Evolutionary conservation across 192 early-diverging fungal species (phyloP), one percentile per base, ranked within the genome.

Genomic region (Dispira parvispora): DNA sequence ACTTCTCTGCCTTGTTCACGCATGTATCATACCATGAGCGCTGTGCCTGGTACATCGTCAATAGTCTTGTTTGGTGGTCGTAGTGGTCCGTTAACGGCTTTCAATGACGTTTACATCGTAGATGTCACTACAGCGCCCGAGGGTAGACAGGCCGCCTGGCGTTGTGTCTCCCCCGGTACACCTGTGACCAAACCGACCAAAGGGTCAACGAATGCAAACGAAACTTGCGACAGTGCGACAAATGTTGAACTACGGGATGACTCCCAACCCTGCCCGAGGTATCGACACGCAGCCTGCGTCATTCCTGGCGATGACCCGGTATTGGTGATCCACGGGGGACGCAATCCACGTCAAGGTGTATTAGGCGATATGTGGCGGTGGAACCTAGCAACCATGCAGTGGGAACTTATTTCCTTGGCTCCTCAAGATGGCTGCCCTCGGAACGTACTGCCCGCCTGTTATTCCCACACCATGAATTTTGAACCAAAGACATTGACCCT

Each of bases 31-130:
- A 5, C 42, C 11, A 18, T 43, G 32, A 38, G 3, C 32, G 32
- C 43, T n/a, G 44, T 44, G 8, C 11, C n/a, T 9, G 23, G n/a
- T 32, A n/a, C 12, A 12, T 11, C 11, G 32, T 44, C 28, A 25
- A 61, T 25, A 44, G 11, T 21, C 3, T 61, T 61, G 21, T 61
- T 61, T 20, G 58, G 58, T 10, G 58, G 58, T n/a, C 58, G 58
- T 1, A 21, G 43, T 14, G 42, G 58, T n/a, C 58, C 58, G 3
- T 8, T 18, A 9, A 18, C 27, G n/a, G 32, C 55, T 16, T 27
- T 32, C 21, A 27, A 27, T n/a, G 55, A 57, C 25, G 27, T 27
- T 18, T 57, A 26, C 28, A 14, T n/a, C 25, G 26, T 57, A 13
- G 8, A 27, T 11, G 8, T 26, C n/a, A 27, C 27, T 10, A 18